A percentile compares a stretch with the other conserved stretches of the same genome.
Conservation (phyloP, 2,329 filamentous ascomycete species). For the Capronia epimyces region DNA sequence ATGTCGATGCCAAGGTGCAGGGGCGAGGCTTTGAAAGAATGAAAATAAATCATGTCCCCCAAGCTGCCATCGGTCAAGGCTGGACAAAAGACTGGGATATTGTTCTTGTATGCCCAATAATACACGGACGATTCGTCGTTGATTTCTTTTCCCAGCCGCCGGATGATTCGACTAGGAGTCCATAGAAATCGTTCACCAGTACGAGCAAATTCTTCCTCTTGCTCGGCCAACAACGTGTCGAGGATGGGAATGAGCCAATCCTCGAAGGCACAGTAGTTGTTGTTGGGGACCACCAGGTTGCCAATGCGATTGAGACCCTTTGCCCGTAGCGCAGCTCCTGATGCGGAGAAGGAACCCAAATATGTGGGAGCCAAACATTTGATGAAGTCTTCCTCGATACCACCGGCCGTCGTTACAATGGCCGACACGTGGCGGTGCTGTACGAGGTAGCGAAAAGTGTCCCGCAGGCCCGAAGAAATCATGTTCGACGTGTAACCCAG, state of each 20-base stretch:
- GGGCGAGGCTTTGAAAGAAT: conserved; percentile 87
- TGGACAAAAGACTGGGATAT: conserved; percentile 95
- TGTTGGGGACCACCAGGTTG: conserved; percentile 91
- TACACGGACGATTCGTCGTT: conserved; percentile 86
- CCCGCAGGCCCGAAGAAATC: conserved; percentile 89
- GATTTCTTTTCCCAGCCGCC: conserved; percentile 86
- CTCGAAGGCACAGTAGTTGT: conserved; percentile 95
- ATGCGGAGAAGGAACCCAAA: conserved; percentile 74
- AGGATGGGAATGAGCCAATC: conserved; percentile 96
- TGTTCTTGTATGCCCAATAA: conserved; percentile 96
- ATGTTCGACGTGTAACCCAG: conserved; percentile 96
- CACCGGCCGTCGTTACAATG: conserved; percentile 91
- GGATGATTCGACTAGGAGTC: conserved; percentile 91
- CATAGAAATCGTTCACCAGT: conserved; percentile 68
- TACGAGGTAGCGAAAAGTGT: conserved; percentile 85
- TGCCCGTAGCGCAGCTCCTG: conserved; percentile 69
- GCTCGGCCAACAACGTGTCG: conserved; percentile 89
- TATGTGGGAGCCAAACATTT: conserved; percentile 96
- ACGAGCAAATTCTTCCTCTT: conserved; percentile 69
- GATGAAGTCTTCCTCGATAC: conserved; percentile 96
- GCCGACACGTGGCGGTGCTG: conserved; percentile 88
- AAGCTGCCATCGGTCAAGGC: conserved; percentile 91
- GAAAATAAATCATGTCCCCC: conserved; percentile 98
- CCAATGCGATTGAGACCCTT: conserved; percentile 93
- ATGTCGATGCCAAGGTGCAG: conserved; percentile 79